These are phyloP conservation scores for Vanrija pseudolonga DNA, from an alignment of 1,284 basidiomycete genomes.

Conservation along the genomic window DNA sequence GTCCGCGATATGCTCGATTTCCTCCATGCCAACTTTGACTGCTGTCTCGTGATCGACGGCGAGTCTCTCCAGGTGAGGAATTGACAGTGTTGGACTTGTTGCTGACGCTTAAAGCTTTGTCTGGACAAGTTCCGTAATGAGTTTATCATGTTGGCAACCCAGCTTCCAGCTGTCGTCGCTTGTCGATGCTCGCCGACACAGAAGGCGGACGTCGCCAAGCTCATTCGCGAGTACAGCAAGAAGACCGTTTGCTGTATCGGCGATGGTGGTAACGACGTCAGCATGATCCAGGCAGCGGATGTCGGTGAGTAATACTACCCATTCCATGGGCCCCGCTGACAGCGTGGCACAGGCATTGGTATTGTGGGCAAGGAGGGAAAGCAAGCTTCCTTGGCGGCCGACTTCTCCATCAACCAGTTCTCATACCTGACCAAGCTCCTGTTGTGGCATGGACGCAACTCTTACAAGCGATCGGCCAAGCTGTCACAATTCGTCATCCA, in stretches of 20 bases:
- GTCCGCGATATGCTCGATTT: constrained; percentile 91
- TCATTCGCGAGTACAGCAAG: constrained; percentile 84
- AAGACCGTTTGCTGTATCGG: constrained; percentile 98
- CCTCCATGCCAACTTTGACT: constrained; percentile 88
- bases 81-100: not conserved
- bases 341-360: constrained; percentile 66
- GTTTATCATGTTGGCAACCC: constrained; percentile 93
- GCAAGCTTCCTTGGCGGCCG: constrained; percentile 94
- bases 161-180: constrained; percentile 91
- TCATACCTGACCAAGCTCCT: constrained; percentile 90
- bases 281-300: constrained; percentile 95
- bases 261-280: constrained; percentile 95
- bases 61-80: constrained; percentile 76
- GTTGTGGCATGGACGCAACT: constrained; percentile 84
- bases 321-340: not conserved
- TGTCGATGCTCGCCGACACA: constrained; percentile 98
- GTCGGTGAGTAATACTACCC: constrained; percentile 63
- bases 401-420: constrained; percentile 97
- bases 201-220: constrained; percentile 91
- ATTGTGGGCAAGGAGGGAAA: constrained; percentile 99
- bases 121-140: constrained; percentile 84
- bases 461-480: constrained; percentile 95
- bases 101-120: constrained; percentile 62
- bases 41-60: constrained; percentile 98
- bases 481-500: constrained; percentile 99